A percentile compares a stretch with the other conserved stretches of the same genome.
Conservation (phyloP, 352 stramenopile genomes). For the Globisporangium emineosum region DNA sequence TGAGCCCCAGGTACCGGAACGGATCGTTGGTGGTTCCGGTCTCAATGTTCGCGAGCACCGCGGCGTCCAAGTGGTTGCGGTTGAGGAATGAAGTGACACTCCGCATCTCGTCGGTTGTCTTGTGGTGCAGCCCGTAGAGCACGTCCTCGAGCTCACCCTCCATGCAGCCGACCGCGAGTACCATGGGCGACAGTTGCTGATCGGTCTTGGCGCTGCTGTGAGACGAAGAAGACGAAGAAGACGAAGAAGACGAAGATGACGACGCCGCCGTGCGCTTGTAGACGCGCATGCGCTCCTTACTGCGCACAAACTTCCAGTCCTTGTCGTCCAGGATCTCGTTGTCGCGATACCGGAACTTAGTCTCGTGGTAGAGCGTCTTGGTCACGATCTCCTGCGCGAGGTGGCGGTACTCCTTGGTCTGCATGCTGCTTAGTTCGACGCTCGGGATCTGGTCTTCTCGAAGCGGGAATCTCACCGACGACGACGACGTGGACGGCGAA, state of each 20-base stretch:
- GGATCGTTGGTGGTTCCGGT: constrained; percentile 29
- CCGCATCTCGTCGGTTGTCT: constrained; percentile 47
- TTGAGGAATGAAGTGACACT: constrained; percentile 29
- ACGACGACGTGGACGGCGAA: no score
- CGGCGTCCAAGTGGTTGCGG: constrained; percentile 37
- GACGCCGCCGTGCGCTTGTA: constrained; percentile 33
- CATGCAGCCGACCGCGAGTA: constrained; percentile 36
- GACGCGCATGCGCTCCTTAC: constrained; percentile 31
- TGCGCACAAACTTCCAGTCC: constrained; percentile 35
- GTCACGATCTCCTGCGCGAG: constrained; percentile 39
- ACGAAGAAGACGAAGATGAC: no score
- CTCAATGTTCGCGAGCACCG: constrained; percentile 44
- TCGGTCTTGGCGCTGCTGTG: background rate
- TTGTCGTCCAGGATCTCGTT: constrained; percentile 18
- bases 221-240: no score
- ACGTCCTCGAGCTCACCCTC: constrained; percentile 40
- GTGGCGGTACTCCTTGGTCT: constrained; percentile 29
- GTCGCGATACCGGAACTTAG: constrained; percentile 20
- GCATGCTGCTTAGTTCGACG: constrained; percentile 25
- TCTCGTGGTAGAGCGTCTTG: constrained; percentile 46
- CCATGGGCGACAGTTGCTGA: constrained; percentile 29
- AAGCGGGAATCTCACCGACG: constrained; percentile 18
- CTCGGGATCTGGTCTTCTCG: constrained; percentile 9
- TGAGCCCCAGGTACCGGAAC: constrained; percentile 45
- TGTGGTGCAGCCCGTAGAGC: constrained; percentile 47